Percentiles rank a stretch among this genome's conserved stretches.
Evolutionary conservation across 768 basidiomycete species (phyloP).

Genomic region (Psilocybe cyanescens): DNA sequence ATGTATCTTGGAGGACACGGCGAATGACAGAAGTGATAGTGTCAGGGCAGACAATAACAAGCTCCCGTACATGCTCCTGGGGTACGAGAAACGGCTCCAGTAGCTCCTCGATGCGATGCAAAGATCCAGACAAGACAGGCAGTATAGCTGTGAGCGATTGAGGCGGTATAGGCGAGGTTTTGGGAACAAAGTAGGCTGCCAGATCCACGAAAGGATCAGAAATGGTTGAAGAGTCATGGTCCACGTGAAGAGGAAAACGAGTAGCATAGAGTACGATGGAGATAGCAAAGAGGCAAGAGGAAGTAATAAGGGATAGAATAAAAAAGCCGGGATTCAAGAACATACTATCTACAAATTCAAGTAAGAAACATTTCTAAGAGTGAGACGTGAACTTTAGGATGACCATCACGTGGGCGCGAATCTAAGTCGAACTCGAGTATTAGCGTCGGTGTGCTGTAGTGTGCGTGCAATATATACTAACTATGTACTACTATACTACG

Average conservation of each 20-base stretch:
- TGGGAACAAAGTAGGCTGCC: not conserved
- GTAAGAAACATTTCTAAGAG: not conserved
- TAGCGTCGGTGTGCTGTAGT: not conserved
- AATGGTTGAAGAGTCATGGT: not conserved
- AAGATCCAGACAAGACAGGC: constrained; percentile 43
- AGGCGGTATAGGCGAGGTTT: constrained; percentile 15
- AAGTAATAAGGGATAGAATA: constrained; percentile 14
- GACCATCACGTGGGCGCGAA: constrained; percentile 11
- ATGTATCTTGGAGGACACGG: constrained; percentile 33
- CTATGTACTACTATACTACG: constrained; percentile 19
- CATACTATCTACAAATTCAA: not conserved
- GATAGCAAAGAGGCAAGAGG: constrained; percentile 17
- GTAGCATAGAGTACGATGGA: constrained; percentile 16
- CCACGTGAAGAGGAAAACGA: not conserved
- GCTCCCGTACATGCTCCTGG: constrained; percentile 40
- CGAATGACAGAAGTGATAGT: constrained; percentile 37
- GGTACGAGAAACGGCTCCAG: constrained; percentile 43
- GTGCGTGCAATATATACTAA: constrained; percentile 19
- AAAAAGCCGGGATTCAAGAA: constrained; percentile 10
- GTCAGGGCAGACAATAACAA: constrained; percentile 51
- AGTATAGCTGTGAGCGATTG: constrained; percentile 52
- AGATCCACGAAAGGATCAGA: not conserved
- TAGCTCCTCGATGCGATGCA: constrained; percentile 33
- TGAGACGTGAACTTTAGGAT: not conserved
- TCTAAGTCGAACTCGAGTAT: not conserved